These are phyloP conservation scores for Aspergillus sparsus DNA, from an alignment of 495 filamentous ascomycete genomes.

Conservation along the genomic window DNA sequence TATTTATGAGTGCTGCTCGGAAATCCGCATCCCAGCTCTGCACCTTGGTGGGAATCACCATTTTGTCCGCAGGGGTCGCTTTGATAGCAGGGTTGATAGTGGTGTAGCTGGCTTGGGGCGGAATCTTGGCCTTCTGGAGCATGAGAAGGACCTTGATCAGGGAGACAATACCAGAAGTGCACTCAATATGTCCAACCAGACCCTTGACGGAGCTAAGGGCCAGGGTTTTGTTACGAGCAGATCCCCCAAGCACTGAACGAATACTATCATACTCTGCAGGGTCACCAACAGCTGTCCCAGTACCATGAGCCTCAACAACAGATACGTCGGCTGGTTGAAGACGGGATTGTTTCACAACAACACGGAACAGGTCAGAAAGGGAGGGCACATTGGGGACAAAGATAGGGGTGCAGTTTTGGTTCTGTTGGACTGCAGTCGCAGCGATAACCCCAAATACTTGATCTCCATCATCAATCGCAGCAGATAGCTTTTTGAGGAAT, in stretches of 20 bases:
- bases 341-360: conserved; percentile 55
- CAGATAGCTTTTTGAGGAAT: conserved; percentile 64
- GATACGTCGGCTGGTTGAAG: conserved; percentile 68
- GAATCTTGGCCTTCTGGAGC: conserved; percentile 61
- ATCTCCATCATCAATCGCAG: conserved; percentile 62
- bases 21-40: conserved; percentile 31
- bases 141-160: conserved; percentile 52
- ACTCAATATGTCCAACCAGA: conserved; percentile 51
- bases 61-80: conserved; percentile 26
- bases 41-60: conserved; percentile 35
- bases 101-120: conserved; percentile 41
- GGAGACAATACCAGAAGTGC: conserved; percentile 43
- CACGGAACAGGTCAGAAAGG: conserved; percentile 55
- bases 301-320: conserved; percentile 76
- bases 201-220: conserved; percentile 48
- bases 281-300: conserved; percentile 71
- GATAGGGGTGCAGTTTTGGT: conserved; percentile 63
- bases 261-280: conserved; percentile 54
- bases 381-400: conserved; percentile 65
- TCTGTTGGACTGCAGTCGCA: conserved; percentile 62
- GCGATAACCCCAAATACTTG: conserved; percentile 62
- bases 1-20: conserved; percentile 44
- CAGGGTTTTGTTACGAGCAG: conserved; percentile 34
- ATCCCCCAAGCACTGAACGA: conserved; percentile 33
- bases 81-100: conserved; percentile 37